Evolutionary conservation across 2,329 filamentous ascomycete species (phyloP).

Genomic region (Colletotrichum acutatum): DNA sequence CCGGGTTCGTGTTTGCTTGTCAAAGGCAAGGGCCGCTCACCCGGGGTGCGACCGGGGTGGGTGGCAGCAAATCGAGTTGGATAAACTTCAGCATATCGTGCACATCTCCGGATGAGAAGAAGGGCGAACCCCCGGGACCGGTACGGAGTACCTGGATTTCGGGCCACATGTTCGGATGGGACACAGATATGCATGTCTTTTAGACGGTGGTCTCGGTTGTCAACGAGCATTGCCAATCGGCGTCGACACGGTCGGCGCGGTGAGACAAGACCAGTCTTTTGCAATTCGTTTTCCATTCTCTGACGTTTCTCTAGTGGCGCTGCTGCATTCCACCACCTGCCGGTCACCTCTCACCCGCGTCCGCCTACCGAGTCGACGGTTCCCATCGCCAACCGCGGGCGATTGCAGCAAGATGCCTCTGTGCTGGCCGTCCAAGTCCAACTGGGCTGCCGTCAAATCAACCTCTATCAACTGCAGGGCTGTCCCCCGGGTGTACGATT

Average conservation of each 20-base stretch:
- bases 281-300: not conserved
- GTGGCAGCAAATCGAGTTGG: not conserved
- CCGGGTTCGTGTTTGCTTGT: conserved; percentile 10
- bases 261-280: not conserved
- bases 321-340: not conserved
- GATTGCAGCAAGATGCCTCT: conserved; percentile 9
- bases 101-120: conserved; percentile 1
- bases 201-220: not conserved
- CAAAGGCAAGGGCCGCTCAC: not conserved
- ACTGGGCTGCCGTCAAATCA: conserved; percentile 13
- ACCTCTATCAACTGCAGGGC: conserved; percentile 9
- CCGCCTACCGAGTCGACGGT: conserved; percentile 22
- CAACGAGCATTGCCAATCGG: not conserved
- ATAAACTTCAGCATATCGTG: conserved; percentile 5
- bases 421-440: not conserved
- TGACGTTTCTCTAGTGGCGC: not conserved
- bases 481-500: not conserved
- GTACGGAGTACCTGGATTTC: not conserved
- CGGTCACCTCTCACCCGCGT: not conserved
- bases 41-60: not conserved
- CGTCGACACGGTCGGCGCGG: not conserved
- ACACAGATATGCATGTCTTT: not conserved
- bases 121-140: too few relatives aligned
- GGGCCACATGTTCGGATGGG: not conserved
- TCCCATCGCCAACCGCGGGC: conserved; percentile 6